Evolutionary conservation across 768 basidiomycete genomes (phyloP), one percentile per base, ranked within the genome.

Genomic region (Phanerodontia chrysosporium): DNA sequence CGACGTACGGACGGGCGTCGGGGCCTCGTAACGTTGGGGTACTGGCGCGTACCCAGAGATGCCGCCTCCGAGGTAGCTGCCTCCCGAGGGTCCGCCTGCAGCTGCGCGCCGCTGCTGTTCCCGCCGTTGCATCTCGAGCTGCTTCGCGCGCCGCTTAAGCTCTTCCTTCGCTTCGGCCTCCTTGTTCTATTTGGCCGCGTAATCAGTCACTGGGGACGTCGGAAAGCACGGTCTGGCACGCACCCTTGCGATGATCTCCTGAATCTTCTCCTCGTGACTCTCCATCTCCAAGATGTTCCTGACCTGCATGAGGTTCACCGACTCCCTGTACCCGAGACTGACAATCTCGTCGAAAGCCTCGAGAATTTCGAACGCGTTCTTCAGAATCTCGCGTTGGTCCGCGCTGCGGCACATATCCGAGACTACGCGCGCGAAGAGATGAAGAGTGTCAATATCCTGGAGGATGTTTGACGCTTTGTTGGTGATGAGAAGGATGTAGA

Each of bases 81-180:
- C 77, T 16, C 81, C 75, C 14, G 79, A 77, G 5, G 76, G 79
- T 9, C 79, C 80, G 28, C 78, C 74, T 3, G 76, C 70, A 8
- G 82, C 84, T 3, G 87, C 76, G 22, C 93, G 87, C 60, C 85
- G 80, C 64, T 96, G 93, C 71, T 95, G 93, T 70, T 99, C 96
- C 32, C 95, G 81, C 44, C 96, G 86, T 69, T 98, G 97, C 86
- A 97, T 91, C 73, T 99, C 97, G 61, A 99, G 85, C 68, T 98
- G 95, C 71, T 97, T 97, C 0, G 97, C 95, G 29, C 96, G 89
- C 42, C 97, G 86, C 72, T 98, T 98, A 69, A 99, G 88, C 69
- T 98, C 96, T 71, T 99, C 97, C 71, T 99, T 99, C 1, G 96
- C 97, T 68, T 99, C 97, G 6, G 94, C 94, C 75, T 99, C 97